Evolutionary conservation across 257 asterid species (phyloP).

Genomic region (Nicotiana tomentosiformis): DNA sequence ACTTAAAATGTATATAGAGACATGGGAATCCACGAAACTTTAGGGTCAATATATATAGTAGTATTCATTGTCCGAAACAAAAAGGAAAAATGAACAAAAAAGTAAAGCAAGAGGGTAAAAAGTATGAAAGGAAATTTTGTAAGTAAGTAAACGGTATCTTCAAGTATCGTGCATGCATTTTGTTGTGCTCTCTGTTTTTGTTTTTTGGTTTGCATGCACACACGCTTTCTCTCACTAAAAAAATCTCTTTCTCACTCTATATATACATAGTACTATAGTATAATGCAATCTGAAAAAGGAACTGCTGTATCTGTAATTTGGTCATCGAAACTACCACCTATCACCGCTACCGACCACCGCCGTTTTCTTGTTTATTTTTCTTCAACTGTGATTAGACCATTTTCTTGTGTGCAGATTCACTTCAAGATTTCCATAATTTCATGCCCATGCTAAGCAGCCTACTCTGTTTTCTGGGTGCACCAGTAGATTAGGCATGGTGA

Average conservation of each 20-base stretch:
- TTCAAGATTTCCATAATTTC: background rate
- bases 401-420: background rate
- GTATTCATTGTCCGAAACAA: background rate
- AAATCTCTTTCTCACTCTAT: background rate
- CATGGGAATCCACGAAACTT: too few species aligned
- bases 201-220: conserved; percentile 4
- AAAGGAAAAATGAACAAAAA: background rate
- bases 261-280: background rate
- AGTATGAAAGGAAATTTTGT: too few species aligned
- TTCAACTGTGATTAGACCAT: background rate
- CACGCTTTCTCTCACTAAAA: background rate
- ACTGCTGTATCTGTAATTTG: background rate
- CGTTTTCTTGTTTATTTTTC: background rate
- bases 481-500: background rate
- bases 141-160: background rate
- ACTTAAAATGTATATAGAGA: too few species aligned
- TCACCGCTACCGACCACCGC: background rate
- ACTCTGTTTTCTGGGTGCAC: background rate
- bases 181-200: background rate
- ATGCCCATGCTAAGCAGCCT: background rate
- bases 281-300: background rate
- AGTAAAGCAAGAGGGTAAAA: too few species aligned
- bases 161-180: conserved; percentile 7
- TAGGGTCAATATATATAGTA: too few species aligned
- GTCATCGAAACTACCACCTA: background rate